These are phyloP conservation scores for Zoysia pacifica DNA, from an alignment of 176 grass and related monocot species.

Conservation along the genomic window DNA sequence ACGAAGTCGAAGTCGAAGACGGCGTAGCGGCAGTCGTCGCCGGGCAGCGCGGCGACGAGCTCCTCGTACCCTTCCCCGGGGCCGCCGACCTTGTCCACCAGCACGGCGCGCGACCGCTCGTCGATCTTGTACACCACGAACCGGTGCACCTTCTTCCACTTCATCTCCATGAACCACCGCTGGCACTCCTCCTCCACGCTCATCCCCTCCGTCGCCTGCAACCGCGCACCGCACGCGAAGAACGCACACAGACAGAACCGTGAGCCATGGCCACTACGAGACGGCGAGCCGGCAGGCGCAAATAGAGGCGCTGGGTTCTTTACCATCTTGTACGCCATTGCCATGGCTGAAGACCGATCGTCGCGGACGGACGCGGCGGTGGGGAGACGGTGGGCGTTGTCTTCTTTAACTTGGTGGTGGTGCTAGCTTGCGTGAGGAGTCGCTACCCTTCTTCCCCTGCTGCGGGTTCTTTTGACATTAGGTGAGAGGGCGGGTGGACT, in stretches of 20 bases:
- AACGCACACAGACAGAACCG: not conserved
- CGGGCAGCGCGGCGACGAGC: conserved; percentile 76
- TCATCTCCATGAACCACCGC: conserved; percentile 93
- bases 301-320: not conserved
- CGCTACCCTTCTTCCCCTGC: not conserved
- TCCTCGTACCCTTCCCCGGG: conserved; percentile 85
- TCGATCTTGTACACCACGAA: conserved; percentile 99
- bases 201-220: conserved; percentile 93
- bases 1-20: conserved; percentile 99
- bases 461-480: conserved; percentile 35
- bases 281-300: not conserved
- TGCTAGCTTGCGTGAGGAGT: conserved; percentile 22
- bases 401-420: conserved; percentile 4
- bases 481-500: conserved; percentile 34
- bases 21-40: conserved; percentile 95
- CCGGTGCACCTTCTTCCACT: conserved; percentile 87
- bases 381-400: conserved; percentile 7
- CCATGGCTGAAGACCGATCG: conserved; percentile 65
- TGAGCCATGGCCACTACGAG: not conserved
- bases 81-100: conserved; percentile 84
- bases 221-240: not conserved
- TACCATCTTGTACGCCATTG: conserved; percentile 97
- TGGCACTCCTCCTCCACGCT: conserved; percentile 84
- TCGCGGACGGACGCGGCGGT: not conserved
- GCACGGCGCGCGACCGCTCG: conserved; percentile 76